Evolutionary conservation across 169 alveolate genomes (phyloP), one percentile per base, ranked within the genome.

Genomic region (Plasmodium ovale): DNA sequence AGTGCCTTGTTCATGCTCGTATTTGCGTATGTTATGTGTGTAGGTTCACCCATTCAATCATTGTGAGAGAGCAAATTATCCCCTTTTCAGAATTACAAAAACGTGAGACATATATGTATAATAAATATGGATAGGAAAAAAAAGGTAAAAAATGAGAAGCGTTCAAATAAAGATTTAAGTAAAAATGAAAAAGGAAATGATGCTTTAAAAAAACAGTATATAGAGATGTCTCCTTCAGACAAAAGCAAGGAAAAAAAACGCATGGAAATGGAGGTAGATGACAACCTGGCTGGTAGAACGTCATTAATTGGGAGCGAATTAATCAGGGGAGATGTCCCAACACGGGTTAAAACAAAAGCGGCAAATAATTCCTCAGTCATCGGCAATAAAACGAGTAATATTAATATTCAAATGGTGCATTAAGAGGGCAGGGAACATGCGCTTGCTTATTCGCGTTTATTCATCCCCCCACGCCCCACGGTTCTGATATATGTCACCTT

Each of bases 91-190:
- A 16, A 16, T 21, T 47, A 37, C 19, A 47, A 25, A 35, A 1
- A 56, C 25, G 25, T 27, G 23, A 44, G 27, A 69, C 37, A 69
- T 65, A 31, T 69, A 4, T 35, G 44, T 6, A 71, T 27, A 51
- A 31, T 53, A 53, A 71, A 73, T 10, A 72, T 72, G 70, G 87
- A 73, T 35, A 58, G 39, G 14, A 65, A 51, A 42, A 73, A 56
- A 59, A 59, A 73, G 51, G 42, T 39, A 23, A 60, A 60, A 44
- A 53, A 65, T 4, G 21, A 65, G 4, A 39, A 35, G 10, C n/a
- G 35, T 44, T 12, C 33, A 7, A 59, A 73, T 14, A 73, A 60
- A 37, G 49, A 51, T 21, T 21, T 14, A 49, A 12, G 33, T 4
- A 73, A 73, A 64, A 33, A 44, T 2, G 27, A 39, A 51, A 73